These are phyloP conservation scores for Aquanectria penicillioides DNA, from an alignment of 2,329 filamentous ascomycete genomes.

Conservation along the genomic window DNA sequence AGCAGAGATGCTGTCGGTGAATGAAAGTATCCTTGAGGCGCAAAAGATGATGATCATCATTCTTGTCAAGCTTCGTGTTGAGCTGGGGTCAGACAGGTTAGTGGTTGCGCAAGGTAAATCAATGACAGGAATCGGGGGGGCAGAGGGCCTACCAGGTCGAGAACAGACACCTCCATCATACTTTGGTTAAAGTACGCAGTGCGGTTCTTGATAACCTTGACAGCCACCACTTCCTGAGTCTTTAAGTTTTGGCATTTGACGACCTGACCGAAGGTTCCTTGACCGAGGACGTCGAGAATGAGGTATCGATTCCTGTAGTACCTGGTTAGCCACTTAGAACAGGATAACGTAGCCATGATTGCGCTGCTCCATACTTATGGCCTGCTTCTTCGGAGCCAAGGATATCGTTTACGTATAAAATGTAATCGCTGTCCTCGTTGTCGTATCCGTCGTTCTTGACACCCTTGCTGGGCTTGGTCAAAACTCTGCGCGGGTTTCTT, in stretches of 20 bases:
- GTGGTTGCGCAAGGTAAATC: constrained; percentile 22
- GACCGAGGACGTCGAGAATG: constrained; percentile 94
- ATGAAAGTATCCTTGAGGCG: constrained; percentile 98
- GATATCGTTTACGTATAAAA: constrained; percentile 98
- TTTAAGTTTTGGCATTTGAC: constrained; percentile 99
- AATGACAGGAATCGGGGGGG: neutral
- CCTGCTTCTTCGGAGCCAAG: constrained; percentile 96
- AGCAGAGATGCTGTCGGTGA: constrained; percentile 93
- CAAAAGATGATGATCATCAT: constrained; percentile 95
- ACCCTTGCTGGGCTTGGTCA: constrained; percentile 98
- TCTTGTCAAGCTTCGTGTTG: constrained; percentile 99
- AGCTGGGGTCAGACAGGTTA: constrained; percentile 64
- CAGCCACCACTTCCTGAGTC: constrained; percentile 97
- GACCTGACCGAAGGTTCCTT: constrained; percentile 98
- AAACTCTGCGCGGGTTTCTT: constrained; percentile 90
- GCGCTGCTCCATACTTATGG: constrained; percentile 91
- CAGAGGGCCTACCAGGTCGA: constrained; percentile 78
- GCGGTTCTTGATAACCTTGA: constrained; percentile 99
- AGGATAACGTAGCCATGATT: neutral
- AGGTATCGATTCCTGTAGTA: constrained; percentile 86
- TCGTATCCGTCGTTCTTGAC: constrained; percentile 99
- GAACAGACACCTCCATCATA: constrained; percentile 99
- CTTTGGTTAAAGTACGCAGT: constrained; percentile 99
- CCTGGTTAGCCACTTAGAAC: constrained; percentile 16
- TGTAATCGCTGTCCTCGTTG: constrained; percentile 99